Conservation (phyloP, 805 yeast genomes). For the Lachancea mirantina region DNA sequence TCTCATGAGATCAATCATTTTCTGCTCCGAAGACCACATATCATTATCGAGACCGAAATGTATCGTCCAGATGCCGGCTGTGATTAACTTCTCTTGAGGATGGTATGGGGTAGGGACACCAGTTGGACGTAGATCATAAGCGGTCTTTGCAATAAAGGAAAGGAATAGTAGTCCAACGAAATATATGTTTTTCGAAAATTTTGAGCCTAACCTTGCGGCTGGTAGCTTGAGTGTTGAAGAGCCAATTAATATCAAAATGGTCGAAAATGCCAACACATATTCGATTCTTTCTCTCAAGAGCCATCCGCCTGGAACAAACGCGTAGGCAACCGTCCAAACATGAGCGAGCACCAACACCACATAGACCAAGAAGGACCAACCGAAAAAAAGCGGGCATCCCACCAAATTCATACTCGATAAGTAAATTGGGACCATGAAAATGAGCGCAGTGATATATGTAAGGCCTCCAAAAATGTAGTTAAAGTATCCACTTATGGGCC, state of each 20-base stretch:
- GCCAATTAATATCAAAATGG: constrained; percentile 33
- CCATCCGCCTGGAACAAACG: constrained; percentile 94
- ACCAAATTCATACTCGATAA: constrained; percentile 51
- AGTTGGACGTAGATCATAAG: constrained; percentile 24
- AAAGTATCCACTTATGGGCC: constrained; percentile 22
- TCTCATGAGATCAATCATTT: constrained; percentile 75
- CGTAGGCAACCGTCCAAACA: constrained; percentile 97
- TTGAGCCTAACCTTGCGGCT: constrained; percentile 7
- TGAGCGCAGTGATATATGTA: constrained; percentile 52
- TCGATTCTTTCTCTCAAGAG: constrained; percentile 84
- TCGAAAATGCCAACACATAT: constrained; percentile 54
- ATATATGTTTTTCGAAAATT: constrained; percentile 15
- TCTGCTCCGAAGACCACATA: constrained; percentile 92
- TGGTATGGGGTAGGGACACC: constrained; percentile 59
- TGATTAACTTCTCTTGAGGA: constrained; percentile 61
- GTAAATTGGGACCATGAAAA: constrained; percentile 58
- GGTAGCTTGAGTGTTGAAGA: not conserved
- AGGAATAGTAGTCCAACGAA: constrained; percentile 14
- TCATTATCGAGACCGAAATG: constrained; percentile 97
- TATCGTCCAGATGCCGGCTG: constrained; percentile 97
- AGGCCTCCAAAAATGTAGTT: constrained; percentile 56
- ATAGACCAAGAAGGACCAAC: constrained; percentile 41
- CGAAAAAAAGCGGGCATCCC: constrained; percentile 49
- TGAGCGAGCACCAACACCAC: constrained; percentile 64
- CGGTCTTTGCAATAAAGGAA: constrained; percentile 17